Percentiles rank a stretch among this genome's conserved stretches.
phyloP scores from a whole-genome alignment of 2,329 filamentous ascomycete genomes.

The Aspergillus carbonarius region DNA sequence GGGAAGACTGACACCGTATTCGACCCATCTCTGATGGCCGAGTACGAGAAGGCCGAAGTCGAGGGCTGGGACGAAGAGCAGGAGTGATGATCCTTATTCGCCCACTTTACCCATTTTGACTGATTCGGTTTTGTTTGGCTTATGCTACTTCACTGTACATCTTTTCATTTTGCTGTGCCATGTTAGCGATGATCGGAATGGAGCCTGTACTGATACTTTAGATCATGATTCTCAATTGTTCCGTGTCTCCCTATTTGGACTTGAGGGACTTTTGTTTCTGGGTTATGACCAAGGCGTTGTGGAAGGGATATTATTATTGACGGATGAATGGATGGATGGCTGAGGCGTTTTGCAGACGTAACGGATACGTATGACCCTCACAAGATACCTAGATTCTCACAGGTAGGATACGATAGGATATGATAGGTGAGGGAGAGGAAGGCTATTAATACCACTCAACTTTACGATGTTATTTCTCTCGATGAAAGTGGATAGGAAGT shows the following conservation, averaged over 20 bases:
- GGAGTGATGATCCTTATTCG: constrained; percentile 48
- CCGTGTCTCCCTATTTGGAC: too few relatives aligned
- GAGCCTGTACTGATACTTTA: neutral
- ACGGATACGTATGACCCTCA: neutral
- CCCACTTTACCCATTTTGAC: too few relatives aligned
- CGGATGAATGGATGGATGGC: neutral
- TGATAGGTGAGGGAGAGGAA: neutral
- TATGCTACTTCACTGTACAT: constrained; percentile 5
- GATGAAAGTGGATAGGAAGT: too few relatives aligned
- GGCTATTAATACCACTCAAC: neutral
- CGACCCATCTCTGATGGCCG: constrained; percentile 68
- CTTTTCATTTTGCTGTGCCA: constrained; percentile 1
- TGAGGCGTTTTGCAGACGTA: neutral
- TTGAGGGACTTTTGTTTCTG: too few relatives aligned
- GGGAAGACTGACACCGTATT: constrained; percentile 70
- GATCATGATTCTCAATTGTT: too few relatives aligned
- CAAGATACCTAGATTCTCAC: neutral
- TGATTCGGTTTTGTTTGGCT: constrained; percentile 4
- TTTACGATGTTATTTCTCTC: neutral
- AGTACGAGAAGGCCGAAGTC: constrained; percentile 71
- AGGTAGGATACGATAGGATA: neutral
- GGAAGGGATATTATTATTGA: neutral
- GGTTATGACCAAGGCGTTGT: neutral
- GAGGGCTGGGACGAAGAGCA: constrained; percentile 80
- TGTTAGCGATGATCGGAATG: constrained; percentile 1